Conservation (phyloP, 2,329 filamentous ascomycete species). For the Fusarium xyrophilum region DNA sequence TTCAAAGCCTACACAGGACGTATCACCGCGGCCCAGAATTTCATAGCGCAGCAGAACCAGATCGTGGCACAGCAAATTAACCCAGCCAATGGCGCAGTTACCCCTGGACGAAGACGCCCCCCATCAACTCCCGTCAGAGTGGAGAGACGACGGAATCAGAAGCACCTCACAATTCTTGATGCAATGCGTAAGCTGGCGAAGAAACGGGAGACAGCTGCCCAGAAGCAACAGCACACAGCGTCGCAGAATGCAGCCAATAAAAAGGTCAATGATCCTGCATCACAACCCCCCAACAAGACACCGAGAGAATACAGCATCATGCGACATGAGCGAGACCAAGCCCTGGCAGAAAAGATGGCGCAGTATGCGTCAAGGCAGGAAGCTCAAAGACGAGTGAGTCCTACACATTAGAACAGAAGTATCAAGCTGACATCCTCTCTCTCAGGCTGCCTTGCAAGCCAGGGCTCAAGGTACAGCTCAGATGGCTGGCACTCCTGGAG, state of each 20-base stretch:
- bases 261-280: constrained; percentile 73
- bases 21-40: constrained; percentile 65
- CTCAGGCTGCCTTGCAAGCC: constrained; percentile 54
- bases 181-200: constrained; percentile 95
- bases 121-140: constrained; percentile 80
- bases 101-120: constrained; percentile 66
- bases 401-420: not conserved
- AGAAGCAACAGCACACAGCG: constrained; percentile 89
- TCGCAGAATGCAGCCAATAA: constrained; percentile 78
- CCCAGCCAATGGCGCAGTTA: constrained; percentile 44
- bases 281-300: constrained; percentile 68
- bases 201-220: constrained; percentile 83
- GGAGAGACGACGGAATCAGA: constrained; percentile 83
- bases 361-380: constrained; percentile 67
- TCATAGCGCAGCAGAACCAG: constrained; percentile 62
- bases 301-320: constrained; percentile 90
- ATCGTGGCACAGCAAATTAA: constrained; percentile 60
- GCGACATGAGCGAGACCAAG: constrained; percentile 84
- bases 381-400: constrained; percentile 61
- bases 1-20: constrained; percentile 76
- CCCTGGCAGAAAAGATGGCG: constrained; percentile 65
- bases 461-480: constrained; percentile 56
- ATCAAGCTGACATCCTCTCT: constrained; percentile 38
- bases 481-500: constrained; percentile 52
- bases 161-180: constrained; percentile 88